Evolutionary conservation across 108 stramenopile genomes (phyloP), one percentile per base, ranked within the genome.

Genomic region (Seminavis robusta): DNA sequence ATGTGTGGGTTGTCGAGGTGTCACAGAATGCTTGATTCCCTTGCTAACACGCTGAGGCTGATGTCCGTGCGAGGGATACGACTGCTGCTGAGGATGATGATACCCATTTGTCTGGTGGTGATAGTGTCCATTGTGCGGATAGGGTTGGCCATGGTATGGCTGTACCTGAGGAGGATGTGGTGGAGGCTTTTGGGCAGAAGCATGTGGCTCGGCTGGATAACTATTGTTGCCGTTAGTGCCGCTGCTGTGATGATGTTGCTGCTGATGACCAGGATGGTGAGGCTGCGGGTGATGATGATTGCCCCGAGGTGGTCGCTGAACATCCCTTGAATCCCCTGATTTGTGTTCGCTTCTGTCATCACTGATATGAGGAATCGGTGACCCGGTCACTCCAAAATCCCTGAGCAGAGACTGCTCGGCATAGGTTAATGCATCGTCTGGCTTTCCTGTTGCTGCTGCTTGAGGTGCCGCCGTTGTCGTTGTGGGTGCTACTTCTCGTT

Each of bases 341-440:
- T 8, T 36, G 36, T 8, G 10, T 10, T 11, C 10, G 36, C 11
- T 36, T 8, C 11, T 36, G 36, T 36, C 10, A 11, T 36, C 44
- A 16, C 17, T 16, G n/a, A n/a, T n/a, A n/a, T n/a, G n/a, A n/a
- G n/a, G n/a, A n/a, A n/a, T n/a, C n/a, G 54, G 40, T 36, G 24
- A 40, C 1, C 50, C 56, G 25, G 27, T 36, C 10, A 78, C 71
- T 16, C 71, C 77, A 52, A 78, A 78, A 47, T 78, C 71, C 30
- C 49, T 48, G 28, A 78, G 54, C 49, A 78, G 41, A 21, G 64
- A 66, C 33, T 69, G 59, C 40, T 78, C 77, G 27, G 59, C 61
- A 31, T 61, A 27, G 3, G 63, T 53, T 24, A 54, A 23, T 1
- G 32, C 16, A 26, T 49, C 60, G 1, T n/a, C n/a, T n/a, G n/a